Evolutionary conservation across 2,329 filamentous ascomycete species (phyloP).

Genomic region (Cladosporium sp.): DNA sequence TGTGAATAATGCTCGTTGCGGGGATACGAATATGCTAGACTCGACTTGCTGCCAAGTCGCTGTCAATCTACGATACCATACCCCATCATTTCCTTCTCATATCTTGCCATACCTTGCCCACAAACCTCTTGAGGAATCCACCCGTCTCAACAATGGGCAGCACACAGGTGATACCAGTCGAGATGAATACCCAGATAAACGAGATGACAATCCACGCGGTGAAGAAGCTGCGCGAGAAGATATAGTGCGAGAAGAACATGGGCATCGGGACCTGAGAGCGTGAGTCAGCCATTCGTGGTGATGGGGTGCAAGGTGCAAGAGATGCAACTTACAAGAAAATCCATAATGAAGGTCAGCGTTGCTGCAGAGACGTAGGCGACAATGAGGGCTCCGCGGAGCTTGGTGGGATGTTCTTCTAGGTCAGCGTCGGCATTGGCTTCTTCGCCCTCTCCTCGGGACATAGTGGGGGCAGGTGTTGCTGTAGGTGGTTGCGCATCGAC

Average conservation of each 20-base stretch:
- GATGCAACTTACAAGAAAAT: slow-evolving; percentile 27
- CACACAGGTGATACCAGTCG: slow-evolving; percentile 33
- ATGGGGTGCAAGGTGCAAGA: no score
- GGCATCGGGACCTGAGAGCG: slow-evolving; percentile 32
- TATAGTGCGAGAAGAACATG: slow-evolving; percentile 39
- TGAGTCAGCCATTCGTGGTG: background rate
- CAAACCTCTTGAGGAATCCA: slow-evolving; percentile 19
- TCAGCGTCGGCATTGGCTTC: slow-evolving; percentile 28
- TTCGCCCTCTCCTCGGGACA: slow-evolving; percentile 7
- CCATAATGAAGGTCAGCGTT: slow-evolving; percentile 35
- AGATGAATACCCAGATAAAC: slow-evolving; percentile 39
- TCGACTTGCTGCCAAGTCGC: no score
- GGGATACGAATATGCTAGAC: no score
- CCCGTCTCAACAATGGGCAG: slow-evolving; percentile 41
- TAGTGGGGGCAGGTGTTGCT: background rate
- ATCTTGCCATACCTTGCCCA: slow-evolving; percentile 9
- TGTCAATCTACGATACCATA: background rate
- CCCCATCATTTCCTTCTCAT: background rate
- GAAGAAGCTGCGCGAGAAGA: slow-evolving; percentile 39
- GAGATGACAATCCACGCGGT: slow-evolving; percentile 36
- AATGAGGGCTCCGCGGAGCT: slow-evolving; percentile 35
- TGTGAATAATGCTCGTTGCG: no score
- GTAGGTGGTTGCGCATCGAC: background rate
- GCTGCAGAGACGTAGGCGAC: slow-evolving; percentile 35
- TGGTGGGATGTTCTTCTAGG: slow-evolving; percentile 30